These are phyloP conservation scores for Blepharisma japonicum DNA, from an alignment of 73 alveolate species.

Conservation along the genomic window DNA sequence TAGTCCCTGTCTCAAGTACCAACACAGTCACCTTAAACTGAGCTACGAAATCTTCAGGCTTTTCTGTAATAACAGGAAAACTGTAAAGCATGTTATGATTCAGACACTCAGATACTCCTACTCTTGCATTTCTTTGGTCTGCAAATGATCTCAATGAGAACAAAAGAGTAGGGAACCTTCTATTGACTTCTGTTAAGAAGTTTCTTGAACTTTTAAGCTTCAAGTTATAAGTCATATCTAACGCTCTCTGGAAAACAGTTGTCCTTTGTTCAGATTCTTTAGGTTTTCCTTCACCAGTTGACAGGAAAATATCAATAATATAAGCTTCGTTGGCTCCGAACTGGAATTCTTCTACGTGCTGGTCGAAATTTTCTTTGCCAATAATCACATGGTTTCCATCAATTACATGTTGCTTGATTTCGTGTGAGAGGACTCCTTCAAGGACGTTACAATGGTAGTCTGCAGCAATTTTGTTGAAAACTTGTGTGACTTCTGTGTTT, in stretches of 20 bases:
- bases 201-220: constrained; percentile 59
- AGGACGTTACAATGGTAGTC: constrained; percentile 61
- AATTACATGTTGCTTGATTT: constrained; percentile 91
- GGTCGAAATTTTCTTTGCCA: constrained; percentile 82
- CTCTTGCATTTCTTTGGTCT: constrained; percentile 78
- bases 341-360: constrained; percentile 87
- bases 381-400: constrained; percentile 94
- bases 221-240: constrained; percentile 71
- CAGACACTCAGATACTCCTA: constrained; percentile 89
- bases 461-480: constrained; percentile 72
- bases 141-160: constrained; percentile 90
- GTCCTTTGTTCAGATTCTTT: constrained; percentile 83
- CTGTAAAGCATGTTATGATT: constrained; percentile 80
- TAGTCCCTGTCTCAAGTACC: constrained; percentile 68
- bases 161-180: constrained; percentile 90
- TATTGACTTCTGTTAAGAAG: constrained; percentile 86
- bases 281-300: constrained; percentile 93
- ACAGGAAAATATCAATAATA: constrained; percentile 74
- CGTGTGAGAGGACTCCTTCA: constrained; percentile 95
- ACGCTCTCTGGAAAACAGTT: constrained; percentile 94
- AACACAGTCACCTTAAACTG: constrained; percentile 86
- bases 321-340: constrained; percentile 92
- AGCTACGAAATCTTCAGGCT: constrained; percentile 78
- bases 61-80: constrained; percentile 83
- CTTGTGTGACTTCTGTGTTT: constrained; percentile 66